Base-by-base conservation (phyloP, 1,284 basidiomycete genomes). In the Cryptococcus floricola region DNA sequence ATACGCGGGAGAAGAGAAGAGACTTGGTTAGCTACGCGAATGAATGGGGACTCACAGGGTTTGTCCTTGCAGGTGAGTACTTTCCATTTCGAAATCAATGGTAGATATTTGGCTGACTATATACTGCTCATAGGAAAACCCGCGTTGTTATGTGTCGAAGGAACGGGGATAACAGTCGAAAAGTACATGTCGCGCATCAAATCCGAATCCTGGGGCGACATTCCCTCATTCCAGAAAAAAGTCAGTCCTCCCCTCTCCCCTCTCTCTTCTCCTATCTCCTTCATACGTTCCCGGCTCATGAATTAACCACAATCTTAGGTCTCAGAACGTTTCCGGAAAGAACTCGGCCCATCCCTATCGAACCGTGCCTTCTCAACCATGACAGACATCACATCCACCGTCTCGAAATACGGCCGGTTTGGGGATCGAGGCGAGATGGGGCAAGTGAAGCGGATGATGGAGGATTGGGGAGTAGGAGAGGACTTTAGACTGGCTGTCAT, bases 351-450 rank as follows among this genome's bases (percentile, higher is more conserved):
- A 13, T 42, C 57, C 3, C 47, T 52, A 2, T 27, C 56, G 1
- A 53, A 55, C 3, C 69, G 77, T 13, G 65, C 66, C n/a, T 78
- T 80, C 56, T 52, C 50, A 7, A 38, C 50, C 3, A 78, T 80
- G 76, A 59, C 55, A 23, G 79, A 80, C 41, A 78, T 80, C 48
- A 79, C 79, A 0, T 47, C 70, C 43, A 61, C 70, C 18, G 73
- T 80, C 49, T 53, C 70, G 0, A 69, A 73, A 25, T 68, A 74
- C 45, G 78, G 79, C 0, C 67, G 70, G 19, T 72, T 73, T 39
- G 72, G 70, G 37, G 76, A 80, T 59, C 58, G 78, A n/a, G 74
- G 73, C 9, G 78, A 79, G 52, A 79, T 79, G 79, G 64, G 70
- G 7, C 71, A 79, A 52, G 78, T 79, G 14, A 68, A 68, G 47